Percentiles rank a stretch among this genome's conserved stretches.
Evolutionary conservation across 345 rosid species (phyloP).

Genomic region (Noccaea bulbosa): DNA sequence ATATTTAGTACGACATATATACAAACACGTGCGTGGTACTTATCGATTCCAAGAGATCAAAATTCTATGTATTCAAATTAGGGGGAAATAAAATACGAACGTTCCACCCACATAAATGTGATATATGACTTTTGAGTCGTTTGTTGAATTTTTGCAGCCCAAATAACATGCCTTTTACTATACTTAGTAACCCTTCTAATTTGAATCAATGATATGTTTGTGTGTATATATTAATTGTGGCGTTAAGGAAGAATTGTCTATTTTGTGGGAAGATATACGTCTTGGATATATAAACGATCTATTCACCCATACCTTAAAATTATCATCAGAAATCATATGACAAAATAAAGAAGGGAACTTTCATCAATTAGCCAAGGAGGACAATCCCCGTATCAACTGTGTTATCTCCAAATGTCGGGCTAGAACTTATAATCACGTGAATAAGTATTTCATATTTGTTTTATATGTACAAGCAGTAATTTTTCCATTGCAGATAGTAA

Average conservation of each 20-base stretch:
- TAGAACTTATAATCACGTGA: slow-evolving; percentile 16
- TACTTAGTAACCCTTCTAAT: slow-evolving; percentile 25
- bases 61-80: slow-evolving; percentile 1
- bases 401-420: slow-evolving; percentile 36
- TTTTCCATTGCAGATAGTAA: not conserved
- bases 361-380: slow-evolving; percentile 16
- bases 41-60: slow-evolving; percentile 4
- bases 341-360: not conserved
- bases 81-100: slow-evolving; percentile 18
- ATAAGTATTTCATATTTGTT: no score
- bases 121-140: slow-evolving; percentile 16
- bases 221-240: slow-evolving; percentile 25
- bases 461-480: not conserved
- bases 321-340: not conserved
- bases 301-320: slow-evolving; percentile 36
- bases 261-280: slow-evolving; percentile 6
- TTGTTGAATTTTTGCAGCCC: slow-evolving; percentile 15
- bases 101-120: slow-evolving; percentile 29
- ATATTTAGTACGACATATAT: not conserved
- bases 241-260: slow-evolving; percentile 28
- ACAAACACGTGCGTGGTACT: slow-evolving; percentile 13
- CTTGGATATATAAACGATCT: slow-evolving; percentile 26
- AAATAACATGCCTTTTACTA: slow-evolving; percentile 33
- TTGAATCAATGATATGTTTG: slow-evolving; percentile 19
- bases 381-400: slow-evolving; percentile 12